These are phyloP conservation scores for Trapa bicornis DNA, from an alignment of 345 rosid genomes.

Conservation along the genomic window DNA sequence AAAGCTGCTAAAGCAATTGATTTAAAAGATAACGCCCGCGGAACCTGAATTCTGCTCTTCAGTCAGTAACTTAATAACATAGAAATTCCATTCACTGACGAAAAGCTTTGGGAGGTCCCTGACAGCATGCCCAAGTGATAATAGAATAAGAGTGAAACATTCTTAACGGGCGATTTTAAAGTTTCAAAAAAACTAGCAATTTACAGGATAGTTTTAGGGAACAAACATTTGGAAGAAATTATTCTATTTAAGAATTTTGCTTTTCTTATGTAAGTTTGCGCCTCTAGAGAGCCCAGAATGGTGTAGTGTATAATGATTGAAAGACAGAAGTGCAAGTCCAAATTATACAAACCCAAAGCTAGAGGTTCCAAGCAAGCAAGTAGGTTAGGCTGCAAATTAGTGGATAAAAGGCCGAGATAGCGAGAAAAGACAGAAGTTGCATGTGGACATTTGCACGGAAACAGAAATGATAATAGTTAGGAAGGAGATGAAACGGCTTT, in stretches of 20 bases:
- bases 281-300: neutral
- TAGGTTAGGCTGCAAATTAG: neutral
- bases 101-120: neutral
- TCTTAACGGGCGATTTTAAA: neutral
- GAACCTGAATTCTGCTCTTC: slow-evolving; percentile 11
- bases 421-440: neutral
- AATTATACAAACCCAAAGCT: neutral
- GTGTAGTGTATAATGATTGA: neutral
- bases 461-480: neutral
- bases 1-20: slow-evolving; percentile 9
- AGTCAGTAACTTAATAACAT: neutral
- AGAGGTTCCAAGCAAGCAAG: neutral
- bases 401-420: neutral
- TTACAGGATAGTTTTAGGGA: neutral
- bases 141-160: neutral
- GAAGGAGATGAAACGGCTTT: neutral
- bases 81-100: neutral
- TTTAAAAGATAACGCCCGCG: slow-evolving; percentile 14
- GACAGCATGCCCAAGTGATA: neutral
- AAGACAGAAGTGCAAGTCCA: neutral
- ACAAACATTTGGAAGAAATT: neutral
- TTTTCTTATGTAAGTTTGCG: neutral
- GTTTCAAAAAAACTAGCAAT: neutral
- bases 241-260: neutral
- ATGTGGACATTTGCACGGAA: neutral